Percentiles rank a stretch among this genome's conserved stretches.
phyloP scores from a whole-genome alignment of 805 yeast species.

The Metschnikowia matae region DNA sequence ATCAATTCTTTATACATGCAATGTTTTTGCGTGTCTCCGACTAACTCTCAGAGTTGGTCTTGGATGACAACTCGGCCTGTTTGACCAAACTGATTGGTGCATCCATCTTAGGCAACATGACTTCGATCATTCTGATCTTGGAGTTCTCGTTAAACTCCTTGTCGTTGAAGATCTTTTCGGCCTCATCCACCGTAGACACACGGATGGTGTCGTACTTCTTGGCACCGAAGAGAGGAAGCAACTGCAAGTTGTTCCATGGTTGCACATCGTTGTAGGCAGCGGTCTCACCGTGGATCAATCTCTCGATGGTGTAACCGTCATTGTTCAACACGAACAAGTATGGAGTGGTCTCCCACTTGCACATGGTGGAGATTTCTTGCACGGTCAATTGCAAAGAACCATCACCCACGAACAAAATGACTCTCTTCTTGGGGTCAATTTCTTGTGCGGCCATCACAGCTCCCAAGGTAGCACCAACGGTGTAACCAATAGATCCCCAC shows the following conservation, averaged over 20 bases:
- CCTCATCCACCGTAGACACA: slow-evolving; percentile 25
- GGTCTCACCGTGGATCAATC: slow-evolving; percentile 36
- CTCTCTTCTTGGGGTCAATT: slow-evolving; percentile 27
- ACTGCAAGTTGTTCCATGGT: slow-evolving; percentile 34
- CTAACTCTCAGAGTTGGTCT: slow-evolving; percentile 20
- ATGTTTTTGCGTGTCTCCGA: not conserved
- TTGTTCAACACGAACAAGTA: slow-evolving; percentile 39
- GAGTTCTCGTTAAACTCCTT: slow-evolving; percentile 27
- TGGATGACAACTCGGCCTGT: slow-evolving; percentile 33
- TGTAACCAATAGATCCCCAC: slow-evolving; percentile 29
- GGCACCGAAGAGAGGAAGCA: slow-evolving; percentile 32
- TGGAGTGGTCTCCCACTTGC: slow-evolving; percentile 31
- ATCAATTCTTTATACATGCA: not conserved
- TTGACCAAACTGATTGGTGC: slow-evolving; percentile 35
- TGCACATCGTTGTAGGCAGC: slow-evolving; percentile 38
- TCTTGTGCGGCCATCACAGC: slow-evolving; percentile 29
- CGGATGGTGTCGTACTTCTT: slow-evolving; percentile 25
- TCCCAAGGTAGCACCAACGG: slow-evolving; percentile 28
- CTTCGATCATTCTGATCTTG: slow-evolving; percentile 33
- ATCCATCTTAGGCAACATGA: slow-evolving; percentile 35
- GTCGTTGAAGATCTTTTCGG: slow-evolving; percentile 24
- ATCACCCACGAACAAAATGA: slow-evolving; percentile 39
- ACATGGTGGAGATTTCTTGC: slow-evolving; percentile 39
- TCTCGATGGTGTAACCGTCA: slow-evolving; percentile 39
- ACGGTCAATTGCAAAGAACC: slow-evolving; percentile 41